These are phyloP conservation scores for Venturia aucupariae DNA, from an alignment of 2,329 filamentous ascomycete genomes.

Conservation along the genomic window DNA sequence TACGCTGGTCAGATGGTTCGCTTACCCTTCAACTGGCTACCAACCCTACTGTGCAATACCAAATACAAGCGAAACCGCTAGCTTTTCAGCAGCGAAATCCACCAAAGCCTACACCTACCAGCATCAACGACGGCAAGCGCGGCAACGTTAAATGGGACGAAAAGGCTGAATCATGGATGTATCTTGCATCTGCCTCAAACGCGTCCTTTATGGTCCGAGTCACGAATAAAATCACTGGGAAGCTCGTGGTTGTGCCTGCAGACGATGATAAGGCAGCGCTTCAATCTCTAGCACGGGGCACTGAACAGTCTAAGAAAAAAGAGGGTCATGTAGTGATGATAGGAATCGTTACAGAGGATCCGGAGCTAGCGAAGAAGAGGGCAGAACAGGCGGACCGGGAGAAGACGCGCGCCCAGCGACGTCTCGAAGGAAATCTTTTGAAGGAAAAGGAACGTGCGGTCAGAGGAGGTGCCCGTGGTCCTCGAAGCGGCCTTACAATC, in stretches of 20 bases:
- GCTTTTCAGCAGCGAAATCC: slow-evolving; percentile 49
- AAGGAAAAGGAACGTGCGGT: slow-evolving; percentile 51
- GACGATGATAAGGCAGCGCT: slow-evolving; percentile 61
- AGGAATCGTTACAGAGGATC: slow-evolving; percentile 62
- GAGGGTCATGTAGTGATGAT: slow-evolving; percentile 39
- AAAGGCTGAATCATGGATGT: slow-evolving; percentile 64
- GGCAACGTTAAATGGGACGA: slow-evolving; percentile 45
- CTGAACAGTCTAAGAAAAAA: slow-evolving; percentile 38
- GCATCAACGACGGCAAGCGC: slow-evolving; percentile 20
- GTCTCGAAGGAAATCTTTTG: slow-evolving; percentile 58
- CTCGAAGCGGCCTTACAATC: slow-evolving; percentile 51
- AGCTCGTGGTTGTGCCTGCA: slow-evolving; percentile 57
- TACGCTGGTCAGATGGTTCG: slow-evolving; percentile 72
- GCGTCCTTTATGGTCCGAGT: slow-evolving; percentile 59
- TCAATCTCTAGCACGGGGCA: slow-evolving; percentile 52
- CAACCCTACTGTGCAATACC: slow-evolving; percentile 59
- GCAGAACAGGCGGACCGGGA: slow-evolving; percentile 69
- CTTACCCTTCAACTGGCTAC: slow-evolving; percentile 66
- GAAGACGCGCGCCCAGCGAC: slow-evolving; percentile 55
- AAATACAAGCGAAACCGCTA: slow-evolving; percentile 60
- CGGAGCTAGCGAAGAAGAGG: slow-evolving; percentile 63
- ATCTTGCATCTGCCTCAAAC: slow-evolving; percentile 63
- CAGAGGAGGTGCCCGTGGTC: slow-evolving; percentile 36
- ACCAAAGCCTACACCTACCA: slow-evolving; percentile 39
- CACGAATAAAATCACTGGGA: slow-evolving; percentile 66